Evolutionary conservation across 306 rosid species (phyloP).

Genomic region (Oemleria cerasiformis): DNA sequence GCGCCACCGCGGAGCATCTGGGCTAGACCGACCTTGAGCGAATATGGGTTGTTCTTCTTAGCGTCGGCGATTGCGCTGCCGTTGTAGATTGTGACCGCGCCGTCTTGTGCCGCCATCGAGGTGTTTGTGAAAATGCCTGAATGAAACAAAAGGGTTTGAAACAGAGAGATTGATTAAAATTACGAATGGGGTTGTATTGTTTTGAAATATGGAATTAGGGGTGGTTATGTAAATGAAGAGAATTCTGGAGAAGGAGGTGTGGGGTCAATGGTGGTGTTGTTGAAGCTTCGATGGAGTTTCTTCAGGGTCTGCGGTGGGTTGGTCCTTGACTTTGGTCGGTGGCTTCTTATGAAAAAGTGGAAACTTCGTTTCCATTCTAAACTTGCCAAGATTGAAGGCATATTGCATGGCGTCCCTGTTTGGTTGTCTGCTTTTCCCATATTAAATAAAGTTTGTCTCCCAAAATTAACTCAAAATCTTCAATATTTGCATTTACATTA

Average conservation of each 20-base stretch:
- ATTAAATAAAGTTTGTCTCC: background rate
- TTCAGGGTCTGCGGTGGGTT: background rate
- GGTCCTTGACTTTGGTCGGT: background rate
- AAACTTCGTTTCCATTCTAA: slow-evolving; percentile 28
- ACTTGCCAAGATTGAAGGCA: background rate
- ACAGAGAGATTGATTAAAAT: background rate
- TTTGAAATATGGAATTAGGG: slow-evolving; percentile 9
- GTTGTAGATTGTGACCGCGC: slow-evolving; percentile 48
- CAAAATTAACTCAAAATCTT: background rate
- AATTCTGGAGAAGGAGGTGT: background rate
- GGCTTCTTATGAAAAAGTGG: slow-evolving; percentile 6
- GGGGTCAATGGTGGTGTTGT: background rate
- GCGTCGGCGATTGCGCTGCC: slow-evolving; percentile 49
- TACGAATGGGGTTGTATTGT: background rate
- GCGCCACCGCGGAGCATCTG: slow-evolving; percentile 66
- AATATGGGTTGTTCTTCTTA: slow-evolving; percentile 24
- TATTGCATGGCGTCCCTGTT: background rate
- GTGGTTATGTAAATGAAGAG: background rate
- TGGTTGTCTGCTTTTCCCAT: background rate
- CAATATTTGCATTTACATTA: no score
- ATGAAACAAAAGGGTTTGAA: background rate
- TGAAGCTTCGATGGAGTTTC: background rate
- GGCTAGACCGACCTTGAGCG: slow-evolving; percentile 43
- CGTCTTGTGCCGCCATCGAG: slow-evolving; percentile 42
- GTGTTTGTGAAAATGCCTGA: slow-evolving; percentile 32